Percentiles rank a stretch among this genome's conserved stretches.
Evolutionary conservation across 805 yeast species (phyloP).

Genomic region (Cyberlindnera euphorbiae): DNA sequence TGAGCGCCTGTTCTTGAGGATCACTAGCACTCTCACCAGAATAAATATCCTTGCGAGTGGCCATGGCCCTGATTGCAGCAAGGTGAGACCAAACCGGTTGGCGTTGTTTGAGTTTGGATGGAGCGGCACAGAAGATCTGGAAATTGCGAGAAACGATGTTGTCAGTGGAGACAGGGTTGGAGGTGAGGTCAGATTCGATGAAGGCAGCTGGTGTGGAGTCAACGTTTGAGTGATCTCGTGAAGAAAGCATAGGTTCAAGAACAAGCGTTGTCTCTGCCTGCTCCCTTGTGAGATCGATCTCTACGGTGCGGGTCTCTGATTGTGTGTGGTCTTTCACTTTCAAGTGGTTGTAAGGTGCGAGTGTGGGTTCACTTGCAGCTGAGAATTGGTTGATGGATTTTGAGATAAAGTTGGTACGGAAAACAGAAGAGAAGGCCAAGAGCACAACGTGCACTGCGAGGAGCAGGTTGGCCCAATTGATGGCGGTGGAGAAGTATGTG

Average conservation of each 20-base stretch:
- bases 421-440: slow-evolving; percentile 21
- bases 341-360: slow-evolving; percentile 6
- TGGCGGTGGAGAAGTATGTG: slow-evolving; percentile 2
- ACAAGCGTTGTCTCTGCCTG: slow-evolving; percentile 8
- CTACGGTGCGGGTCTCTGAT: slow-evolving; percentile 14
- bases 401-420: slow-evolving; percentile 23
- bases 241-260: not conserved
- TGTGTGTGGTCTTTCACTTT: slow-evolving; percentile 11
- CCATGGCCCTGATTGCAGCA: slow-evolving; percentile 47
- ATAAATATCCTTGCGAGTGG: slow-evolving; percentile 39
- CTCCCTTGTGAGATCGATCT: slow-evolving; percentile 15
- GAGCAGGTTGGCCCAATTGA: slow-evolving; percentile 17
- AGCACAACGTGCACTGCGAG: slow-evolving; percentile 23
- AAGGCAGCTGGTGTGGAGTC: slow-evolving; percentile 18
- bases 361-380: slow-evolving; percentile 6
- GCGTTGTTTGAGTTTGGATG: slow-evolving; percentile 18
- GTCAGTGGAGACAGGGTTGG: slow-evolving; percentile 15
- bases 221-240: not conserved
- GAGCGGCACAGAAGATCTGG: slow-evolving; percentile 20
- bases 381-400: slow-evolving; percentile 23
- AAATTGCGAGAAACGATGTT: slow-evolving; percentile 25
- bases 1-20: slow-evolving; percentile 18
- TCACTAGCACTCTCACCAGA: slow-evolving; percentile 32
- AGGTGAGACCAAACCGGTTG: slow-evolving; percentile 55
- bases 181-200: slow-evolving; percentile 4